phyloP scores from a whole-genome alignment of 148 eudicot genomes.

The Linanthus parryae region DNA sequence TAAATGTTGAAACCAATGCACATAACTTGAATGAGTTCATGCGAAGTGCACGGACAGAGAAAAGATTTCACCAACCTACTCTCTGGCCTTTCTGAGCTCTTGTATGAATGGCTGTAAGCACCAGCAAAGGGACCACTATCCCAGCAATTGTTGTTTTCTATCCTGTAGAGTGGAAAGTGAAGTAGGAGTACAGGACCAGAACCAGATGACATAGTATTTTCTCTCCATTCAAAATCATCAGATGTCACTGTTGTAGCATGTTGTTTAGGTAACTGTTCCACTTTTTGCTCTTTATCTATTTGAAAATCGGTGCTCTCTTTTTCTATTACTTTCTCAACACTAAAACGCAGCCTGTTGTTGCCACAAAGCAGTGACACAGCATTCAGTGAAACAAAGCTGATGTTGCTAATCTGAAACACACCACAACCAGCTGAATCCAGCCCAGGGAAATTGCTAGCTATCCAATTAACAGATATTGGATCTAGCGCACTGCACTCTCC shows the following conservation, averaged over 20 bases:
- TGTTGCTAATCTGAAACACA: conserved; percentile 22
- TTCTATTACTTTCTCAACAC: conserved; percentile 28
- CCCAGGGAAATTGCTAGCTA: conserved; percentile 26
- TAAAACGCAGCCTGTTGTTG: conserved; percentile 22
- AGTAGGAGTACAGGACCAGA: conserved; percentile 40
- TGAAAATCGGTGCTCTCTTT: conserved; percentile 22
- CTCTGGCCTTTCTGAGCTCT: conserved; percentile 9
- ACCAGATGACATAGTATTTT: conserved; percentile 28
- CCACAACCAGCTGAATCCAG: conserved; percentile 32
- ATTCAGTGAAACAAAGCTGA: conserved; percentile 28
- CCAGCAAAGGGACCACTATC: conserved; percentile 2
- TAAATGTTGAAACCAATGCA: too few relatives aligned
- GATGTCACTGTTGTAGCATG: conserved; percentile 3
- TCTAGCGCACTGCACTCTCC: conserved; percentile 28
- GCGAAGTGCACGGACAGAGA: not conserved
- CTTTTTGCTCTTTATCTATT: conserved; percentile 7
- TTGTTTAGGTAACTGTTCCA: conserved; percentile 3
- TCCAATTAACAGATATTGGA: conserved; percentile 17
- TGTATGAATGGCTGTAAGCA: not conserved
- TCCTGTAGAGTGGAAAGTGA: conserved; percentile 26
- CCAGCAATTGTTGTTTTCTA: conserved; percentile 6
- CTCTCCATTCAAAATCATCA: conserved; percentile 23
- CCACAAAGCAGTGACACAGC: conserved; percentile 32
- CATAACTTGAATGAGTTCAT: not conserved
- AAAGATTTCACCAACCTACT: conserved; percentile 15